Percentiles rank a stretch among this genome's conserved stretches.
These are phyloP conservation scores for Boletellus ananiceps DNA, from an alignment of 768 basidiomycete genomes.

Conservation along the genomic window DNA sequence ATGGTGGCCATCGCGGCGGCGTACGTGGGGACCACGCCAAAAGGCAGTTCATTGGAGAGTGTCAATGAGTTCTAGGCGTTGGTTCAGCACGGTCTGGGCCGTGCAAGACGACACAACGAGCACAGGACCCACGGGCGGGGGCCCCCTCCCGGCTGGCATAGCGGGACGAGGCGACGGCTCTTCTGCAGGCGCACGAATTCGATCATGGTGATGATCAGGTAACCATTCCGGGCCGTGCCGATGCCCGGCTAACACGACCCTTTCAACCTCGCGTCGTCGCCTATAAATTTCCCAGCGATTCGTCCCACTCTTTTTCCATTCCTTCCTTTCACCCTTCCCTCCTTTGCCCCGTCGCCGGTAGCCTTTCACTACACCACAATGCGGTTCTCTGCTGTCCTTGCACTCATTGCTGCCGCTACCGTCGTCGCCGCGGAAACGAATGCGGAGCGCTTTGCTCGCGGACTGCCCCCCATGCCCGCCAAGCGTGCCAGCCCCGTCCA, in stretches of 20 bases:
- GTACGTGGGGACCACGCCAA: no score
- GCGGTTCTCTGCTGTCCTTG: constrained; percentile 30
- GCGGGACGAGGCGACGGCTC: no score
- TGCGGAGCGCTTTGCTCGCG: constrained; percentile 49
- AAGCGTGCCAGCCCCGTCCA: constrained; percentile 30
- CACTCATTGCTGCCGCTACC: constrained; percentile 37
- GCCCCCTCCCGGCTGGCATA: neutral
- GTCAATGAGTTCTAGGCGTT: neutral
- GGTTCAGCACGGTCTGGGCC: neutral
- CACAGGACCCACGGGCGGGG: neutral
- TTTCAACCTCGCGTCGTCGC: neutral
- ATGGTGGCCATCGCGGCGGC: no score
- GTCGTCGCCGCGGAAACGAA: constrained; percentile 46
- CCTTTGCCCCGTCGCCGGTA: neutral
- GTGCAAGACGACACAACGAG: no score
- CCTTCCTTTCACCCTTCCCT: neutral
- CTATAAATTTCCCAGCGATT: neutral
- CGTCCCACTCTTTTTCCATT: neutral
- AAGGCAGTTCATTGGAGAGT: no score
- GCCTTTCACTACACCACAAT: constrained; percentile 11
- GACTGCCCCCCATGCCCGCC: constrained; percentile 45
- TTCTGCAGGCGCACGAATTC: no score
- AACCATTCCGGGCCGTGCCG: neutral
- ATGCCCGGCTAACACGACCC: constrained; percentile 16
- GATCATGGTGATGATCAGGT: neutral